Evolutionary conservation across 228 moss, liverwort and hornwort species (phyloP).

Genomic region (Sphagnum fallax): DNA sequence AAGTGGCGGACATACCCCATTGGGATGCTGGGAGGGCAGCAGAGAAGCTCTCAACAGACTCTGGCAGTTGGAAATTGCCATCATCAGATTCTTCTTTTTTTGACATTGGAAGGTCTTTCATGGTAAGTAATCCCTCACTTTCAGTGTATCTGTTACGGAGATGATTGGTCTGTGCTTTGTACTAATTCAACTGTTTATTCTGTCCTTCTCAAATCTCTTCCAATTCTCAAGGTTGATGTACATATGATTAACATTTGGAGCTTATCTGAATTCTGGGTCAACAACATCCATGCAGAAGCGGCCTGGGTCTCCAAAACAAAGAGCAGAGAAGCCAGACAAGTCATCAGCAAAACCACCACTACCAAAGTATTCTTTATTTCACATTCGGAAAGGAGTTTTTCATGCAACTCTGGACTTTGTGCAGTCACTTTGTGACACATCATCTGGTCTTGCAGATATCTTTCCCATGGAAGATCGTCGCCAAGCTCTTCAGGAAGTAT

Average conservation of each 20-base stretch:
- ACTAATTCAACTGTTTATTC: too few relatives aligned
- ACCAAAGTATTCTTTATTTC: constrained; percentile 34
- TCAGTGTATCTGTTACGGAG: too few relatives aligned
- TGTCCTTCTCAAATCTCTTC: too few relatives aligned
- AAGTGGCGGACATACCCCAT: constrained; percentile 21
- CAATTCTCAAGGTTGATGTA: too few relatives aligned
- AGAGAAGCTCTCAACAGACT: constrained; percentile 49
- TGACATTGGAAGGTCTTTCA: constrained; percentile 69
- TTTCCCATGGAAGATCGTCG: constrained; percentile 56
- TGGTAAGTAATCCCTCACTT: constrained; percentile 34
- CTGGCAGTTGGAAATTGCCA: constrained; percentile 51
- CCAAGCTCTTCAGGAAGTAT: constrained; percentile 41
- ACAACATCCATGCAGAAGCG: constrained; percentile 18
- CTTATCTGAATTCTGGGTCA: too few relatives aligned
- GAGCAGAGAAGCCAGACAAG: constrained; percentile 18
- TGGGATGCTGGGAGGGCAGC: constrained; percentile 38
- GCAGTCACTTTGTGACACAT: constrained; percentile 43
- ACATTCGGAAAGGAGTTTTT: constrained; percentile 47
- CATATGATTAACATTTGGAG: too few relatives aligned
- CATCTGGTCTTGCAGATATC: constrained; percentile 45
- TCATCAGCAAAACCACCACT: constrained; percentile 39
- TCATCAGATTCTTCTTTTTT: constrained; percentile 64
- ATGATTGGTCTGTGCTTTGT: too few relatives aligned
- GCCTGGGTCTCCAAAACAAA: constrained; percentile 25
- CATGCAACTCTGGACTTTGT: constrained; percentile 53